Base-by-base conservation (phyloP, 1,284 basidiomycete genomes). In the Ceratobasidium papillatum region DNA sequence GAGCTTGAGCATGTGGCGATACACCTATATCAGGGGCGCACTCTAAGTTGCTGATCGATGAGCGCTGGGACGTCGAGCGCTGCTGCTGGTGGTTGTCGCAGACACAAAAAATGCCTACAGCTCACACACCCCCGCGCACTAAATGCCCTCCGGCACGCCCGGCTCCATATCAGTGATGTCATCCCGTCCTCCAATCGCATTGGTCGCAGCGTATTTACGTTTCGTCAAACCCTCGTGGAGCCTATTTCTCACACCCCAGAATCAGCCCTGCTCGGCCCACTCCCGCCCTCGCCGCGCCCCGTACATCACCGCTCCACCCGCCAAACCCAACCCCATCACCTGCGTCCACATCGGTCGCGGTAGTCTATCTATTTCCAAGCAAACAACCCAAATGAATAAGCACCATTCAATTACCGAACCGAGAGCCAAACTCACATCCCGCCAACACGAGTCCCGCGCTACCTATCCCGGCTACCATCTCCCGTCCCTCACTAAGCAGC, bases 401-500 rank as follows among this genome's bases (percentile, higher is more conserved):
- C 56, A 7, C 19, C 56, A 49, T 19, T 4, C 54, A 5, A 51
- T 32, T n/a, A 17, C 56, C 56, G 56, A 58, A 58, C 56, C 56
- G 65, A 75, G 76, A 59, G 41, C 30, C 41, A 45, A 22, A 75
- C 65, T 65, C 58, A 68, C 64, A 62, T 68, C 49, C 56, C 36
- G 66, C 64, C 41, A 62, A 27, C 32, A 68, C 64, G 32, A 89
- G 80, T 25, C 83, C 84, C 14, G 86, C 90, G 1, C 88, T 91
- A 45, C 89, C 90, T 59, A 89, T 76, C 14, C 89, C 91, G 0
- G 91, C 92, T 0, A 87, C 88, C 27, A 90, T 78, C 78, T 91
- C 89, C 76, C 84, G 86, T 64, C 83, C 81, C 72, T 86, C 83
- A 5, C 84, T 84, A 19, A 76, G 12, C 22, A 82, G 79, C 30